These are phyloP conservation scores for Strobilomyces confusus DNA, from an alignment of 768 basidiomycete genomes.

Conservation along the genomic window DNA sequence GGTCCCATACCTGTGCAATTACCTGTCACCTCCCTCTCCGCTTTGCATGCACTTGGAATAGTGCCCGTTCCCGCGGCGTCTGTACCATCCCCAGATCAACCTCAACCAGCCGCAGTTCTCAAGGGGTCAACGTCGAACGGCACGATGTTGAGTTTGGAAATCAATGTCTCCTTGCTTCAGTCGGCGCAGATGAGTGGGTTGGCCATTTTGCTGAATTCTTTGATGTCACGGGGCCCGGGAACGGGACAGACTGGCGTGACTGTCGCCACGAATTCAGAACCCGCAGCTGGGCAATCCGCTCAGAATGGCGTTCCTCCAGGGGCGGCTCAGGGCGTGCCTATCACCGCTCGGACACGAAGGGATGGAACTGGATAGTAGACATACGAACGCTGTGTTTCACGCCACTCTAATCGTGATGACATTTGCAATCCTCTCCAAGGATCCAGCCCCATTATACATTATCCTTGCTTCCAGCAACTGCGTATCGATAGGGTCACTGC, in stretches of 20 bases:
- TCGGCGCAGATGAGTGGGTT: constrained; percentile 74
- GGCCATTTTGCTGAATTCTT: constrained; percentile 64
- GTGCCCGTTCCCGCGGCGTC: constrained; percentile 60
- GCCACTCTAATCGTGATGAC: constrained; percentile 7
- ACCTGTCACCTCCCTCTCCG: constrained; percentile 53
- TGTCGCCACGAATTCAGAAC: constrained; percentile 5
- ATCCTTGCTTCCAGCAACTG: too few relatives aligned
- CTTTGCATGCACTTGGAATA: constrained; percentile 70
- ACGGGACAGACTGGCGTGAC: constrained; percentile 20
- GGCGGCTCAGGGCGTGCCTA: background rate
- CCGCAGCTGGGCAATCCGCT: constrained; percentile 11
- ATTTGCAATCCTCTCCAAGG: background rate
- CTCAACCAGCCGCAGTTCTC: constrained; percentile 73
- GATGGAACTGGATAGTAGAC: constrained; percentile 24
- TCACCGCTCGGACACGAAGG: constrained; percentile 17
- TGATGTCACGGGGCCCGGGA: constrained; percentile 48
- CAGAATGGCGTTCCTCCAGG: constrained; percentile 15
- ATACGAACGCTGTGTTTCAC: constrained; percentile 8
- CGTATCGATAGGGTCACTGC: too few relatives aligned
- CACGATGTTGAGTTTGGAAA: constrained; percentile 68
- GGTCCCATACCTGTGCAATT: constrained; percentile 61
- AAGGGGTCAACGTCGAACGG: constrained; percentile 70
- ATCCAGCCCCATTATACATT: too few relatives aligned
- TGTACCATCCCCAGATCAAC: constrained; percentile 49
- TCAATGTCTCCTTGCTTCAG: constrained; percentile 72